phyloP scores from a whole-genome alignment of 1,284 basidiomycete genomes.

The Tetrapyrgos nigripes region DNA sequence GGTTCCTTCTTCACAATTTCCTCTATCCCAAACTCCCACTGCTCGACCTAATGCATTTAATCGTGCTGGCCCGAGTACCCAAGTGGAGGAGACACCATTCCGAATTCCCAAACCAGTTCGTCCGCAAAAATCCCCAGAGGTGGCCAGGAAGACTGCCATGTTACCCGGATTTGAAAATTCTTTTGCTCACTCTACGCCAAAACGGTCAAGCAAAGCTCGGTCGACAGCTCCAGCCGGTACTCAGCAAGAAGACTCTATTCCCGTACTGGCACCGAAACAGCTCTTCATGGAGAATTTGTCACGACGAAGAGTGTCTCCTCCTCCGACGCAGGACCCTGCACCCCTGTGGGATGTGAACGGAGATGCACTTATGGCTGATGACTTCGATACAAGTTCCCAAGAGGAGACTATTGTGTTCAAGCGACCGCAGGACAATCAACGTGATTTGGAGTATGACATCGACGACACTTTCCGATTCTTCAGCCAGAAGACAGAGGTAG shows the following conservation, averaged over 20 bases:
- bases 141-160: conserved; percentile 34
- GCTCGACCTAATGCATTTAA: conserved; percentile 29
- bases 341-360: neutral
- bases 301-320: neutral
- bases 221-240: neutral
- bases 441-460: conserved; percentile 38
- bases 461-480: conserved; percentile 51
- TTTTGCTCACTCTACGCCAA: conserved; percentile 45
- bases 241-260: neutral
- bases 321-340: neutral
- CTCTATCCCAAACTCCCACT: conserved; percentile 42
- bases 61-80: conserved; percentile 33
- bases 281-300: neutral
- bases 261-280: neutral
- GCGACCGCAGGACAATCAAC: neutral
- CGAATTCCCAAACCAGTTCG: conserved; percentile 1
- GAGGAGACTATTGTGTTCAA: conserved; percentile 14
- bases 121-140: conserved; percentile 35
- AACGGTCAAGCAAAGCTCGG: conserved; percentile 16
- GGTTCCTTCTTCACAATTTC: conserved; percentile 43
- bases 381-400: conserved; percentile 7
- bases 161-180: conserved; percentile 58
- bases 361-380: neutral
- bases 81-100: conserved; percentile 26
- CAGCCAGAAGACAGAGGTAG: conserved; percentile 26